Conservation (phyloP, 345 rosid genomes). For the Gossypium herbaceum region DNA sequence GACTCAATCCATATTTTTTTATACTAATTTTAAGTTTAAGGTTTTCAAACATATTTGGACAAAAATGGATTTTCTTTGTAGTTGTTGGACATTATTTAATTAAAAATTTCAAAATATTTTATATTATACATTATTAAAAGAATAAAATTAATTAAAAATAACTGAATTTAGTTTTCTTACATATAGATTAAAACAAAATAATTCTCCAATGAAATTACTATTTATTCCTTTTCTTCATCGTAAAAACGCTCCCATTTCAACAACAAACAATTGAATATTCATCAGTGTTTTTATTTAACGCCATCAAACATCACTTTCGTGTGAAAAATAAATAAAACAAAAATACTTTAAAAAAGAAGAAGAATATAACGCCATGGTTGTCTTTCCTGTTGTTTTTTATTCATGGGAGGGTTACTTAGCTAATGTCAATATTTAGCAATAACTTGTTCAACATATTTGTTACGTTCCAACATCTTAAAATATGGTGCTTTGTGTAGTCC, state of each 20-base stretch:
- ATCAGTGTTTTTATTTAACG: background rate
- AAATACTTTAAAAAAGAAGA: background rate
- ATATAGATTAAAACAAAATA: too few species aligned
- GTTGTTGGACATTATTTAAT: too few species aligned
- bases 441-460: background rate
- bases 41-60: too few species aligned
- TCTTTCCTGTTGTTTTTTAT: constrained; percentile 35
- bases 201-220: too few species aligned
- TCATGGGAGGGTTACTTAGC: constrained; percentile 30
- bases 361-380: constrained; percentile 23
- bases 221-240: background rate
- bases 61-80: too few species aligned
- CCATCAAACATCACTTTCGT: constrained; percentile 24
- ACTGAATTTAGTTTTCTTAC: too few species aligned
- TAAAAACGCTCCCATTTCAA: constrained; percentile 12
- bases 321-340: background rate
- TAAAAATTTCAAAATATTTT: too few species aligned
- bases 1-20: too few species aligned
- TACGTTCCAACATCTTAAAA: constrained; percentile 14
- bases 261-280: constrained; percentile 11
- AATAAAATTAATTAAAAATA: too few species aligned
- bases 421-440: constrained; percentile 32
- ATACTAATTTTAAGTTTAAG: too few species aligned
- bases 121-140: too few species aligned
- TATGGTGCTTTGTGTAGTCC: constrained; percentile 22